These are phyloP conservation scores for Pseudoturritis turrita DNA, from an alignment of 345 rosid species.

Conservation along the genomic window DNA sequence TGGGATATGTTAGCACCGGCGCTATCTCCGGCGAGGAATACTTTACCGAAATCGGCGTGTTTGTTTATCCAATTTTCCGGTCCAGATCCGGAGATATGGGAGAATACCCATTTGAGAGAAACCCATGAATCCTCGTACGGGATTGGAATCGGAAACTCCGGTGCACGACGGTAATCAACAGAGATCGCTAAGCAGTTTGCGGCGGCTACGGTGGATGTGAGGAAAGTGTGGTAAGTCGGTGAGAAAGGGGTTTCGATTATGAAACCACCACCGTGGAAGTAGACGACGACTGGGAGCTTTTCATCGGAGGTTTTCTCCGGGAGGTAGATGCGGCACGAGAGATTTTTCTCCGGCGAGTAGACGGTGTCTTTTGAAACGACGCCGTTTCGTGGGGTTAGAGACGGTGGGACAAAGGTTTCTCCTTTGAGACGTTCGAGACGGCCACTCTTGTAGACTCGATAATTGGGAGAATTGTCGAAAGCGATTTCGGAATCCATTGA, in stretches of 20 bases:
- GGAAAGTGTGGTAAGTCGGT: slow-evolving; percentile 26
- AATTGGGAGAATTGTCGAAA: not conserved
- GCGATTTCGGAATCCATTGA: slow-evolving; percentile 17
- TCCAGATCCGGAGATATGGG: slow-evolving; percentile 38
- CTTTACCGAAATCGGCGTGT: slow-evolving; percentile 37
- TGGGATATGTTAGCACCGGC: slow-evolving; percentile 61
- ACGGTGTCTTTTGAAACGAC: slow-evolving; percentile 39
- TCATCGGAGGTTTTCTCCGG: slow-evolving; percentile 14
- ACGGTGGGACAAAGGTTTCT: slow-evolving; percentile 32
- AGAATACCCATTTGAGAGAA: slow-evolving; percentile 45
- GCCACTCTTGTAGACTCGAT: slow-evolving; percentile 39
- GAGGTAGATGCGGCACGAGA: slow-evolving; percentile 32
- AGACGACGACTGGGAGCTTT: slow-evolving; percentile 46
- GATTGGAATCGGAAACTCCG: slow-evolving; percentile 52
- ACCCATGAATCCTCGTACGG: slow-evolving; percentile 55
- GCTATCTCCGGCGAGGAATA: slow-evolving; percentile 53
- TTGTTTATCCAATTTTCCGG: slow-evolving; percentile 46
- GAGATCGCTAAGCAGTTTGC: slow-evolving; percentile 37
- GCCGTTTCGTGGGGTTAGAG: slow-evolving; percentile 27
- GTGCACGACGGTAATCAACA: slow-evolving; percentile 50
- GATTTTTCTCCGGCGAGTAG: slow-evolving; percentile 20
- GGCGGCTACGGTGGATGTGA: slow-evolving; percentile 21
- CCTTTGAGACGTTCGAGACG: slow-evolving; percentile 38
- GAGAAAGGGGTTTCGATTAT: slow-evolving; percentile 36
- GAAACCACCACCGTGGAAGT: slow-evolving; percentile 53